phyloP scores from a whole-genome alignment of 23 red algal genomes.

The Gracilaria gracilis region DNA sequence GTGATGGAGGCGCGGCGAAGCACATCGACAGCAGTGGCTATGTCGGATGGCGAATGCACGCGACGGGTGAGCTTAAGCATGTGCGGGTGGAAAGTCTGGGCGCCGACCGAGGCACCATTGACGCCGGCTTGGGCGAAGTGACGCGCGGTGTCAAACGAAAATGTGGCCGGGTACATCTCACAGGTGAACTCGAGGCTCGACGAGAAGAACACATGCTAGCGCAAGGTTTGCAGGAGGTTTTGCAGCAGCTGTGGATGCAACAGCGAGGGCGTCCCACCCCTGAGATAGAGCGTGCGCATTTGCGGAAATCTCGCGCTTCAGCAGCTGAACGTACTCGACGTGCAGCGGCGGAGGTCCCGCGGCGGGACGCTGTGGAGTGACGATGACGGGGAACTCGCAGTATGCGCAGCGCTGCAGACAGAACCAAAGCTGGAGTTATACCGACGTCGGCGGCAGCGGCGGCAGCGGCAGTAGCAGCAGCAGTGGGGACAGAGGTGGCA shows the following conservation, averaged over 20 bases:
- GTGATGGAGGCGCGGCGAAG: conserved; percentile 64
- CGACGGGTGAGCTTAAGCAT: conserved; percentile 78
- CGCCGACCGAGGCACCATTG: conserved; percentile 88
- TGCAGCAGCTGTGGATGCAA: conserved; percentile 42
- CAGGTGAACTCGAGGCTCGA: conserved; percentile 80
- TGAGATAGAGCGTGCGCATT: conserved; percentile 86
- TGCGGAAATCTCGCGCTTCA: conserved; percentile 59
- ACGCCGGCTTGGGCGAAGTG: conserved; percentile 69
- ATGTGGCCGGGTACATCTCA: conserved; percentile 98
- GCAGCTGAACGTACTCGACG: conserved; percentile 57
- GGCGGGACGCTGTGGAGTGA: conserved; percentile 35
- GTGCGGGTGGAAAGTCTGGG: conserved; percentile 81
- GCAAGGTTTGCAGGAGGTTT: conserved; percentile 51
- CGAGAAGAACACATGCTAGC: conserved; percentile 39
- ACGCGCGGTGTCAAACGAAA: conserved; percentile 43
- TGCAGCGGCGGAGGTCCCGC: conserved; percentile 42
- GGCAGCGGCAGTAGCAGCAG: too few species aligned
- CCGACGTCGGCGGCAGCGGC: conserved; percentile 38
- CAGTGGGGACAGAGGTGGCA: too few species aligned
- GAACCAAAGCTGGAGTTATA: conserved; percentile 97
- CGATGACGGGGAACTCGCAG: conserved; percentile 94
- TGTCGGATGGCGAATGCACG: conserved; percentile 73
- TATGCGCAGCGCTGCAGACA: conserved; percentile 94
- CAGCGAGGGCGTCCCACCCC: conserved; percentile 96
- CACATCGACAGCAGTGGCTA: conserved; percentile 63